Percentiles rank a stretch among this genome's conserved stretches.
Evolutionary conservation across 306 rosid species (phyloP).

Genomic region (Quercus parvula): DNA sequence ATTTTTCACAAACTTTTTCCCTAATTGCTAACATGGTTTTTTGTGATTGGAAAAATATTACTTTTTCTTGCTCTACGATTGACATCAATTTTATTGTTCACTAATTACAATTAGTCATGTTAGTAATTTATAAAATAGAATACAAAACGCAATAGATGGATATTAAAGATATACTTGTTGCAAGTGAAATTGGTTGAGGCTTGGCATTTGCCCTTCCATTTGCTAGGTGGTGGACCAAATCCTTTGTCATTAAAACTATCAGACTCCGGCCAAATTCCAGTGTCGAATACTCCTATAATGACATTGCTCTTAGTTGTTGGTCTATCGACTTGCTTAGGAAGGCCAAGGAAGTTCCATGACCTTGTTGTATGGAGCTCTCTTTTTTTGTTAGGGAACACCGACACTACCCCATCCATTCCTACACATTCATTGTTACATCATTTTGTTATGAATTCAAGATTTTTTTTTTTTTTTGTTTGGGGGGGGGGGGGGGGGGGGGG

Average conservation of each 20-base stretch:
- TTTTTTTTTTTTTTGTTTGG: background rate
- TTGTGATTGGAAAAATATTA: too few relatives aligned
- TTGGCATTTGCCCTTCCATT: slow-evolving; percentile 56
- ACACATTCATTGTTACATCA: background rate
- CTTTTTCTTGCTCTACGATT: too few relatives aligned
- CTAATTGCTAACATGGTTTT: too few relatives aligned
- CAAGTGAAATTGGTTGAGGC: slow-evolving; percentile 33
- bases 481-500: too few relatives aligned
- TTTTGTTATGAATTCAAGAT: background rate
- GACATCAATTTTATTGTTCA: too few relatives aligned
- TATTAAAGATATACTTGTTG: slow-evolving; percentile 33
- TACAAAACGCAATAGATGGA: background rate
- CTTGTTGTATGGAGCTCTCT: slow-evolving; percentile 44
- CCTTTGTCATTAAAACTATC: slow-evolving; percentile 42
- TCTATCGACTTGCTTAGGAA: slow-evolving; percentile 21
- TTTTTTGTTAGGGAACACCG: slow-evolving; percentile 43
- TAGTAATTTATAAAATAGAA: too few relatives aligned
- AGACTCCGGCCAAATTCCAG: slow-evolving; percentile 55
- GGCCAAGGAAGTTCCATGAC: slow-evolving; percentile 64
- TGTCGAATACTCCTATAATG: slow-evolving; percentile 42
- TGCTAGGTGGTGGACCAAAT: slow-evolving; percentile 43
- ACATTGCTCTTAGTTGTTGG: slow-evolving; percentile 25
- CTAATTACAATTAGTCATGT: too few relatives aligned
- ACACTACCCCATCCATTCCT: slow-evolving; percentile 46
- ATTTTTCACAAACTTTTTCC: too few relatives aligned